Evolutionary conservation across 352 stramenopile genomes (phyloP), one percentile per base, ranked within the genome.

Genomic region (Phytophthora hibernalis): DNA sequence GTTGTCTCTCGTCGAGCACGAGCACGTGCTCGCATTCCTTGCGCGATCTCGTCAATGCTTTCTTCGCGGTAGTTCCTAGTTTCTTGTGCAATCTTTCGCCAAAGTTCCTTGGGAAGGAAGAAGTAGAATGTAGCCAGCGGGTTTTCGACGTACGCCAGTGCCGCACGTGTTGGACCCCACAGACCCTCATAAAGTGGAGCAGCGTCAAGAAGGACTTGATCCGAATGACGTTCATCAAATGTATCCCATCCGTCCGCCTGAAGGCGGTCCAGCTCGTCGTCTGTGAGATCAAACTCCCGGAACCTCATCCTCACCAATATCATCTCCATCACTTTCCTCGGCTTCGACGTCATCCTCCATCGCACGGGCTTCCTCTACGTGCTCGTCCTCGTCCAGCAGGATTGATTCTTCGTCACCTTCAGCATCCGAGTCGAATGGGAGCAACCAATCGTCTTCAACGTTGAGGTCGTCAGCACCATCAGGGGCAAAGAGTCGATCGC

Each of bases 81-180:
- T 18, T 64, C 44, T 1, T 49, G 3, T 5, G 56, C 56, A 30
- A 55, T 53, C 20, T 26, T 53, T 0, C 54, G 54, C 54, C 42
- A 61, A 15, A 47, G 20, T 15, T 61, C 54, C 28, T 45, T 61
- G 11, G 42, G 54, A 2, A 61, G 21, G 15, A 61, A 53, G 28
- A 53, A 61, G 30, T 53, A 53, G 16, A 61, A 61, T 3, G 47
- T 47, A 5, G 54, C 42, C 2, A 61, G 42, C 1, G 42, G 42
- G 11, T 26, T 53, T 3, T 37, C 28, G 10, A 42, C 42, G 13
- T 61, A 54, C 1, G 42, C 42, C 1, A 61, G 30, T 9, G 42
- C 54, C 30, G 54, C 42, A 37, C 18, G 20, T n/a, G 40, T 61
- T 15, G 54, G 42, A 0, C 42, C 40, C 4, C 0, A 53, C 9